Conservation (phyloP, 78 protist species). For the Pelomyxa schiedti region DNA sequence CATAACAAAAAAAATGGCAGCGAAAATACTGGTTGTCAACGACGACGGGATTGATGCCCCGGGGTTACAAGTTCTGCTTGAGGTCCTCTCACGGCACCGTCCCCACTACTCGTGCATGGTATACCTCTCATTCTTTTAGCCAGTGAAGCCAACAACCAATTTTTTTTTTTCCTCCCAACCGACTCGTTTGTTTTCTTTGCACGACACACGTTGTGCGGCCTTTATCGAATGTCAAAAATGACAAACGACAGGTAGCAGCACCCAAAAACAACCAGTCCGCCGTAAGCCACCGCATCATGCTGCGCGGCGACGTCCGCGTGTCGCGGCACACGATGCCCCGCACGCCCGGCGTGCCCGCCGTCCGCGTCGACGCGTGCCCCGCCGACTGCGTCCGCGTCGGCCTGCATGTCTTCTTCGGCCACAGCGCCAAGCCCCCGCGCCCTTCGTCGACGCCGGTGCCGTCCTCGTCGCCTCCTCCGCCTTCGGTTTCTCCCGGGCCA, state of each 20-base stretch:
- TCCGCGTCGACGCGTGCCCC: background rate
- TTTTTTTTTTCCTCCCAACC: no score
- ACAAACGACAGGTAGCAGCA: background rate
- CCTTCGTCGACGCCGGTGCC: background rate
- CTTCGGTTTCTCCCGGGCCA: background rate
- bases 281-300: background rate
- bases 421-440: no score
- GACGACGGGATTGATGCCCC: background rate
- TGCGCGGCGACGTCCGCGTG: background rate
- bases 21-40: background rate
- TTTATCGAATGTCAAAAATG: background rate
- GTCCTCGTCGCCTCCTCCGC: background rate
- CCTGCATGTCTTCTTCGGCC: no score
- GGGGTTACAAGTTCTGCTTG: background rate
- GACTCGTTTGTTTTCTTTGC: no score
- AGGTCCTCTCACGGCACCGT: no score
- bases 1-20: no score
- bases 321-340: background rate
- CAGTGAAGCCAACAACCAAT: no score
- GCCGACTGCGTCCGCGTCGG: background rate
- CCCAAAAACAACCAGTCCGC: background rate
- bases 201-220: no score
- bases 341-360: background rate
- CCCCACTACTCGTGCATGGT: no score
- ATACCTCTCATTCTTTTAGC: no score